Conservation (phyloP, 768 basidiomycete genomes). For the Kondoa malvinella region DNA sequence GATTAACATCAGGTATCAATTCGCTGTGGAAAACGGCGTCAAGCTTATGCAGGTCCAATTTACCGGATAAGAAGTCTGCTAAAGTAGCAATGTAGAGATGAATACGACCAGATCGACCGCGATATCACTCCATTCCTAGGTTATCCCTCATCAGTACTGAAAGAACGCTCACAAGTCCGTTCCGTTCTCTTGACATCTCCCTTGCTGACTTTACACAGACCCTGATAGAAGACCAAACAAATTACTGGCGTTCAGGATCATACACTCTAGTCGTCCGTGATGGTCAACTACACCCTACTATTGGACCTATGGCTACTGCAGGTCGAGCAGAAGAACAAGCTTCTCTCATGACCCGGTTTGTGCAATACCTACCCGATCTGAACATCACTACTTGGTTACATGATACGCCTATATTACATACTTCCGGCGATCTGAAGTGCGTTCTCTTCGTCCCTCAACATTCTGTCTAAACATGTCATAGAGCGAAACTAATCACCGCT, state of each 20-base stretch:
- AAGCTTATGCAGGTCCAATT: no score
- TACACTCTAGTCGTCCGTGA: slow-evolving; percentile 14
- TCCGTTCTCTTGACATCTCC: no score
- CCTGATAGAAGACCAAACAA: slow-evolving; percentile 11
- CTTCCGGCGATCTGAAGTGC: slow-evolving; percentile 13
- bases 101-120: slow-evolving; percentile 25
- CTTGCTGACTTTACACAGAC: no score
- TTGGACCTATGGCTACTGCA: slow-evolving; percentile 6
- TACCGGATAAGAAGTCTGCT: no score
- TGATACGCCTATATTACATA: slow-evolving; percentile 22
- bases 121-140: slow-evolving; percentile 25
- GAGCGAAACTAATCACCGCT: slow-evolving; percentile 11
- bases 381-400: slow-evolving; percentile 25
- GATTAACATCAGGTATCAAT: slow-evolving; percentile 11
- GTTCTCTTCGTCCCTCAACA: neutral
- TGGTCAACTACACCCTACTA: slow-evolving; percentile 10
- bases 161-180: slow-evolving; percentile 9
- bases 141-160: slow-evolving; percentile 11
- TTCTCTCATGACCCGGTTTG: slow-evolving; percentile 14
- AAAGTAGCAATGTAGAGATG: slow-evolving; percentile 23
- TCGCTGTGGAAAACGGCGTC: slow-evolving; percentile 15
- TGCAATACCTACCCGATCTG: slow-evolving; percentile 22
- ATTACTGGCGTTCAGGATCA: slow-evolving; percentile 14
- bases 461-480: neutral
- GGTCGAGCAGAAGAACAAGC: slow-evolving; percentile 10